These are phyloP conservation scores for Russula brevipes DNA, from an alignment of 768 basidiomycete genomes.

Conservation along the genomic window DNA sequence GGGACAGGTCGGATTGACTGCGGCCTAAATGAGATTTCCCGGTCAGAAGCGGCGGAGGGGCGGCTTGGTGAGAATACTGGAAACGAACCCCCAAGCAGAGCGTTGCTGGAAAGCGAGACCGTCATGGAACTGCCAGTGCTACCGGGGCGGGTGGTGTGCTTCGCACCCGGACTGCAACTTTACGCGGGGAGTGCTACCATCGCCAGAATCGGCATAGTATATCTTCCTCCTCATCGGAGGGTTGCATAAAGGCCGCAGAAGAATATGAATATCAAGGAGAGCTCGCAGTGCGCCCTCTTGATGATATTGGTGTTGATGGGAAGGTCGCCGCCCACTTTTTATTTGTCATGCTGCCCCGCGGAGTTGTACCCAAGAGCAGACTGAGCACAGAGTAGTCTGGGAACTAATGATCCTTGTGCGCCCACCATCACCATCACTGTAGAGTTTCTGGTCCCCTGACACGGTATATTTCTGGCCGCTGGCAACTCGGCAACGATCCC, in stretches of 20 bases:
- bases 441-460: not conserved
- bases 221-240: not conserved
- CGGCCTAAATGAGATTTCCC: not conserved
- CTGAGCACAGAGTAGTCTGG: conserved; percentile 48
- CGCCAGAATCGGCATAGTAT: not conserved
- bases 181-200: not conserved
- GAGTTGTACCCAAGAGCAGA: conserved; percentile 42
- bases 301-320: conserved; percentile 50
- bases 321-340: conserved; percentile 76
- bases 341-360: conserved; percentile 61
- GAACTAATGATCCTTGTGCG: conserved; percentile 45
- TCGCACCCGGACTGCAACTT: not conserved
- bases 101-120: too few species aligned
- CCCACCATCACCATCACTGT: not conserved
- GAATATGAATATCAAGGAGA: conserved; percentile 45
- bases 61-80: not conserved
- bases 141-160: too few species aligned
- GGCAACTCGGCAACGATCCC: too few species aligned
- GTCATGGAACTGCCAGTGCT: too few species aligned
- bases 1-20: not conserved
- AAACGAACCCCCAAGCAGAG: too few species aligned
- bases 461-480: too few species aligned
- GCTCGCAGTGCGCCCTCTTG: conserved; percentile 52
- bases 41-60: not conserved
- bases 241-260: not conserved